A percentile compares a stretch with the other conserved stretches of the same genome.
Conservation (phyloP, 306 rosid genomes). For the Cucurbita argyrosperma region DNA sequence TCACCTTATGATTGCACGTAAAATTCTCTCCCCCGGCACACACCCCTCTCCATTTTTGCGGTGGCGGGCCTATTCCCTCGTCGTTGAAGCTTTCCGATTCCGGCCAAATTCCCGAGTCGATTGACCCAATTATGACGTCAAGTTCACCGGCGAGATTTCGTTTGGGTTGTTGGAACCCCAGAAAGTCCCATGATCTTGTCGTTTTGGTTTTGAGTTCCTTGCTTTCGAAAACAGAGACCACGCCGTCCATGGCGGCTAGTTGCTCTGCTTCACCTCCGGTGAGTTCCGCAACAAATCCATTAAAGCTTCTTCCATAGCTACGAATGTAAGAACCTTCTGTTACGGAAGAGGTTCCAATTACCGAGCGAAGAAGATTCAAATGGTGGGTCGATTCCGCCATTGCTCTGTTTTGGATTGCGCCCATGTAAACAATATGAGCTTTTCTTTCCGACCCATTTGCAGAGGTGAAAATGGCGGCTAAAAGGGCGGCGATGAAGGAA, state of each 20-base stretch:
- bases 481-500: not conserved
- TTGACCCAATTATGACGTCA: conserved; percentile 16
- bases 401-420: not conserved
- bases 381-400: conserved; percentile 1
- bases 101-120: conserved; percentile 21
- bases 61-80: conserved; percentile 12
- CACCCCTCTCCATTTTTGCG: conserved; percentile 17
- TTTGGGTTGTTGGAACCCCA: conserved; percentile 5
- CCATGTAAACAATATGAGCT: conserved; percentile 12
- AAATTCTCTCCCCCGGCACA: conserved; percentile 14
- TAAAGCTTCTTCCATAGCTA: conserved; percentile 24
- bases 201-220: conserved; percentile 6
- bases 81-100: conserved; percentile 22
- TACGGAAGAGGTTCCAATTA: not conserved
- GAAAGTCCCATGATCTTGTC: conserved; percentile 29
- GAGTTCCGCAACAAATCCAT: conserved; percentile 19
- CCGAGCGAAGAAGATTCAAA: not conserved
- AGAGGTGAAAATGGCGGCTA: not conserved
- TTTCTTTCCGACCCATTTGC: not conserved
- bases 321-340: not conserved
- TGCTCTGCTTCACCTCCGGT: conserved; percentile 7
- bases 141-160: not conserved
- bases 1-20: conserved; percentile 21
- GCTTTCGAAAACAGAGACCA: conserved; percentile 19
- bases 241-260: conserved; percentile 10